Evolutionary conservation across 2,329 filamentous ascomycete genomes (phyloP).

Genomic region (Cladosporium sp.): DNA sequence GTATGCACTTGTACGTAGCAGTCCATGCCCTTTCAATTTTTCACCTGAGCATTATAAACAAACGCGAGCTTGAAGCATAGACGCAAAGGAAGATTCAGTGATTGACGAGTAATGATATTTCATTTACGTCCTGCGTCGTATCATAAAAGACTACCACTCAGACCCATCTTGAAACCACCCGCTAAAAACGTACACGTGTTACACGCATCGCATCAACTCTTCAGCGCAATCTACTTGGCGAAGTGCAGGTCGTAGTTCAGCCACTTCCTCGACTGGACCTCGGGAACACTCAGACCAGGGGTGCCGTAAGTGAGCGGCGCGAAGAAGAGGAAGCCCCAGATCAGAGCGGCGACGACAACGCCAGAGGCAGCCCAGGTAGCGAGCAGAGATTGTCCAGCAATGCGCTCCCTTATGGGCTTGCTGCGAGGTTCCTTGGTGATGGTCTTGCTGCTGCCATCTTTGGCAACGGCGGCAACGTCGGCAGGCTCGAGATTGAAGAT

Average conservation of each 20-base stretch:
- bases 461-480: constrained; percentile 56
- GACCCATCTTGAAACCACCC: not conserved
- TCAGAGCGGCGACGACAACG: constrained; percentile 67
- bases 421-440: constrained; percentile 53
- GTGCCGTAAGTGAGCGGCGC: constrained; percentile 93
- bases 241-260: constrained; percentile 97
- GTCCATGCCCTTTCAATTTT: no score
- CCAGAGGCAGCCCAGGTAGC: constrained; percentile 76
- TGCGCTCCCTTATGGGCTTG: constrained; percentile 77
- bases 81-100: not conserved
- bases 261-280: constrained; percentile 88
- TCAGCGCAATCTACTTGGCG: constrained; percentile 70
- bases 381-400: constrained; percentile 75
- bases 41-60: not conserved
- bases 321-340: constrained; percentile 89
- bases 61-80: not conserved
- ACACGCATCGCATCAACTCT: not conserved
- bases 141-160: not conserved
- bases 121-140: not conserved
- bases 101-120: not conserved
- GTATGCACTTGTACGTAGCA: no score
- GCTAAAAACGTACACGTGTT: not conserved
- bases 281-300: constrained; percentile 77
- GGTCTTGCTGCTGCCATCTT: constrained; percentile 40
- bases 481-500: constrained; percentile 87